Percentiles rank a stretch among this genome's conserved stretches.
phyloP scores from a whole-genome alignment of 2,329 filamentous ascomycete genomes.

The Diplodia corticola region DNA sequence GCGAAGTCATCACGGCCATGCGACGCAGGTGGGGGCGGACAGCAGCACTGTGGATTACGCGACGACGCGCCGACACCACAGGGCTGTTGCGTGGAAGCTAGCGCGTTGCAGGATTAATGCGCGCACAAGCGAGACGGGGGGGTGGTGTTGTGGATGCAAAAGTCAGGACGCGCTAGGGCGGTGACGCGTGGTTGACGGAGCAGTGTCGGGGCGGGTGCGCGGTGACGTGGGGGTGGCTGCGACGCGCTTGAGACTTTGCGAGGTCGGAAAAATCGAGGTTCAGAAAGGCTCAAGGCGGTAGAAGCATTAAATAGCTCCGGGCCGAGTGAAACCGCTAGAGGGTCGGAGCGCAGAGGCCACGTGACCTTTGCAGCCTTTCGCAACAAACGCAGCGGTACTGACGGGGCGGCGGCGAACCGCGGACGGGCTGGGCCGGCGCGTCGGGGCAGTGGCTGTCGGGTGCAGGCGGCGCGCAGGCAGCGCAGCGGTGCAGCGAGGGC shows the following conservation, averaged over 20 bases:
- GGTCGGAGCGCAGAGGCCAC: constrained; percentile 9
- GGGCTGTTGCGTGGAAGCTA: constrained; percentile 14
- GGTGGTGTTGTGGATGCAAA: constrained; percentile 15
- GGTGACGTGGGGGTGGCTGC: constrained; percentile 23
- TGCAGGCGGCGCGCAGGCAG: background rate
- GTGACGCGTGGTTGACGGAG: constrained; percentile 21
- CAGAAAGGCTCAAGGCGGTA: constrained; percentile 21
- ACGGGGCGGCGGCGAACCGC: constrained; percentile 10
- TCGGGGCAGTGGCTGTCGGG: background rate
- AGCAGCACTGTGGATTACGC: constrained; percentile 21
- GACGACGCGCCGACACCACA: constrained; percentile 22
- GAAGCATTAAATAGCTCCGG: constrained; percentile 23
- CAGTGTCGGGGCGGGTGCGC: constrained; percentile 13
- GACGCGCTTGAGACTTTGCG: constrained; percentile 23
- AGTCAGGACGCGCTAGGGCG: constrained; percentile 20
- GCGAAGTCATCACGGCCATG: constrained; percentile 45
- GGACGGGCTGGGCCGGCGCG: background rate
- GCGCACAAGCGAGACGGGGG: constrained; percentile 19
- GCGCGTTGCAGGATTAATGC: constrained; percentile 18
- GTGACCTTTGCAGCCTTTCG: constrained; percentile 10
- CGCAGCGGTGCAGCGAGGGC: constrained; percentile 9
- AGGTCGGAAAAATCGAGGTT: constrained; percentile 23
- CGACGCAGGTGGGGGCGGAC: constrained; percentile 25
- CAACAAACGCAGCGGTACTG: background rate
- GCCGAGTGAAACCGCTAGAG: constrained; percentile 22